phyloP scores from a whole-genome alignment of 2,329 filamentous ascomycete species.

The Colletotrichum camelliae region DNA sequence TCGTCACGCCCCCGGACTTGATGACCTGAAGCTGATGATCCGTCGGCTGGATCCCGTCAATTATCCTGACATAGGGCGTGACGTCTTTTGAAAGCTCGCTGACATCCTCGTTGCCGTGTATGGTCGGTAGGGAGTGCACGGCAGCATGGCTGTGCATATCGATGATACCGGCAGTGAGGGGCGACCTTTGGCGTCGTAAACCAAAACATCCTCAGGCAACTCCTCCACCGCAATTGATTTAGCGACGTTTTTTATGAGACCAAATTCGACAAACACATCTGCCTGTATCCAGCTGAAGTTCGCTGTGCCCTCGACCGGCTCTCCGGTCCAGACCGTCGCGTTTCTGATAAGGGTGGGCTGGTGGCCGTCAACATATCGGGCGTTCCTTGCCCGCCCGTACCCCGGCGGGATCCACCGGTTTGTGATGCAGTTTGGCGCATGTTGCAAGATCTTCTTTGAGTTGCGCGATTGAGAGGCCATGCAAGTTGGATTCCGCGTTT shows the following conservation, averaged over 20 bases:
- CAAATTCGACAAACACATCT: slow-evolving; percentile 65
- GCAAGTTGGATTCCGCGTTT: slow-evolving; percentile 32
- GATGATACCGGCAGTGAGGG: slow-evolving; percentile 71
- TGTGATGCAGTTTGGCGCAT: slow-evolving; percentile 59
- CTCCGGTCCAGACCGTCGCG: slow-evolving; percentile 70
- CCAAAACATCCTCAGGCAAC: slow-evolving; percentile 50
- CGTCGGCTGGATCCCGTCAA: slow-evolving; percentile 67
- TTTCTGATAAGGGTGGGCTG: slow-evolving; percentile 69
- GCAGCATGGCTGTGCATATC: slow-evolving; percentile 76
- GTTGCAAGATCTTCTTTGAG: slow-evolving; percentile 59
- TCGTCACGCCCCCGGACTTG: slow-evolving; percentile 75
- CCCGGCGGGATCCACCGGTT: slow-evolving; percentile 62
- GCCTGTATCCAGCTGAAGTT: slow-evolving; percentile 65
- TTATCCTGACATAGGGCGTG: slow-evolving; percentile 71
- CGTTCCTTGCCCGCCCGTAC: slow-evolving; percentile 62
- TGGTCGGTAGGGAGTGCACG: slow-evolving; percentile 58
- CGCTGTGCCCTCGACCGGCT: slow-evolving; percentile 57
- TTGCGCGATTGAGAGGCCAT: slow-evolving; percentile 53
- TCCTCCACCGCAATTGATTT: slow-evolving; percentile 42
- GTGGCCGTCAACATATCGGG: slow-evolving; percentile 63
- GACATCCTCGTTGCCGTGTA: slow-evolving; percentile 60
- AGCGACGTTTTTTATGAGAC: slow-evolving; percentile 62
- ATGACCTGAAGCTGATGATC: slow-evolving; percentile 72
- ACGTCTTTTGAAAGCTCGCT: slow-evolving; percentile 71
- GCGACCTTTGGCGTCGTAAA: slow-evolving; percentile 65